Conservation (phyloP, 2,329 filamentous ascomycete species). For the Fusarium illudens region DNA sequence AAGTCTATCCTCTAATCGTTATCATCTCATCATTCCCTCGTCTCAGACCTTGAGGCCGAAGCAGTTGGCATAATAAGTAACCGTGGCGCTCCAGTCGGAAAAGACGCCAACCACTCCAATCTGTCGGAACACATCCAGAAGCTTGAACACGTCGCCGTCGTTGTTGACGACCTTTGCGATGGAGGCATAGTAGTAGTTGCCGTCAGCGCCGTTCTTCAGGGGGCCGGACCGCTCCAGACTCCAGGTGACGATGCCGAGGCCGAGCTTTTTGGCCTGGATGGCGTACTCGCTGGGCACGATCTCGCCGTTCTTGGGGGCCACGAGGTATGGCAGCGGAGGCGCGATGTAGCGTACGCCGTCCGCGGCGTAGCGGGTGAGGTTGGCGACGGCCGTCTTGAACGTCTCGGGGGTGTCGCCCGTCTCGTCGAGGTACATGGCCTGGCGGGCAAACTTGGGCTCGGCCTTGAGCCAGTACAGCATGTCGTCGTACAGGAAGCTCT, state of each 20-base stretch:
- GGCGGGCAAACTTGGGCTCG: constrained; percentile 66
- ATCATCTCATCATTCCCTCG: not conserved
- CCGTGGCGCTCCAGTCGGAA: constrained; percentile 73
- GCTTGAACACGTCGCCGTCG: constrained; percentile 72
- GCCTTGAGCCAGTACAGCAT: constrained; percentile 72
- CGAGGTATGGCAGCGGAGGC: constrained; percentile 70
- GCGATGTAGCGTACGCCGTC: constrained; percentile 70
- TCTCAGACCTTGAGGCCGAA: constrained; percentile 52
- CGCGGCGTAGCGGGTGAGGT: constrained; percentile 63
- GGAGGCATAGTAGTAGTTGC: constrained; percentile 65
- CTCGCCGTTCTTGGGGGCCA: constrained; percentile 59
- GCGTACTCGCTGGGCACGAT: constrained; percentile 73
- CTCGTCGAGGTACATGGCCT: constrained; percentile 72
- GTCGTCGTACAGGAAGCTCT: constrained; percentile 72
- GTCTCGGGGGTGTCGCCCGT: constrained; percentile 62
- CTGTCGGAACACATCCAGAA: constrained; percentile 71
- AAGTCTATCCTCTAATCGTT: not conserved
- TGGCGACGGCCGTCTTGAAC: constrained; percentile 63
- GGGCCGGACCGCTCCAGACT: constrained; percentile 72
- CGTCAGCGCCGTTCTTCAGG: constrained; percentile 58
- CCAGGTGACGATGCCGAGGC: constrained; percentile 74
- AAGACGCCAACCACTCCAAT: constrained; percentile 71
- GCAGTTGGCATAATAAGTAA: constrained; percentile 77
- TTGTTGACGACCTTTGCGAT: constrained; percentile 63
- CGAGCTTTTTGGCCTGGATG: constrained; percentile 64